phyloP scores from a whole-genome alignment of 768 basidiomycete genomes.

The Russula griseocarnosa region DNA sequence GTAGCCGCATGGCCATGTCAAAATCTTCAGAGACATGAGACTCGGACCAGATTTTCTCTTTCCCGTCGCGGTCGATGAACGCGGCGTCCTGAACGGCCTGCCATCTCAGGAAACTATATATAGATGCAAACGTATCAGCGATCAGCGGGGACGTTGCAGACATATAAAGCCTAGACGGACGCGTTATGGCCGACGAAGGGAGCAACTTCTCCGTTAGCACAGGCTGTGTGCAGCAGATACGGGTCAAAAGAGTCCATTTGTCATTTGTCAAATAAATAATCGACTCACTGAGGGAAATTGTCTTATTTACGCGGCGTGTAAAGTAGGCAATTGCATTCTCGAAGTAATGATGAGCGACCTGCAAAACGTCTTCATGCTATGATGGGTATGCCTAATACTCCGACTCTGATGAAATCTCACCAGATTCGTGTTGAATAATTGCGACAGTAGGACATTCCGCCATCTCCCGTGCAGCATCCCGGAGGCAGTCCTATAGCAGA shows the following conservation, averaged over 20 bases:
- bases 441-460: slow-evolving; percentile 46
- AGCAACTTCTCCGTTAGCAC: slow-evolving; percentile 43
- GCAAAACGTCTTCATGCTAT: slow-evolving; percentile 46
- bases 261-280: not conserved
- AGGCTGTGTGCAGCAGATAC: slow-evolving; percentile 27
- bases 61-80: slow-evolving; percentile 48
- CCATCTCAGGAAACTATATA: slow-evolving; percentile 48
- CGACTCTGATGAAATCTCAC: slow-evolving; percentile 27
- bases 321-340: slow-evolving; percentile 49
- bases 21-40: slow-evolving; percentile 66
- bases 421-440: slow-evolving; percentile 51
- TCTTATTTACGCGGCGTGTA: slow-evolving; percentile 47
- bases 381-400: slow-evolving; percentile 29
- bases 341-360: slow-evolving; percentile 53
- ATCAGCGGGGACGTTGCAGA: not conserved
- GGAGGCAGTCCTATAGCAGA: slow-evolving; percentile 43
- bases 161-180: slow-evolving; percentile 6
- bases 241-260: not conserved
- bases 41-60: slow-evolving; percentile 62
- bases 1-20: slow-evolving; percentile 59
- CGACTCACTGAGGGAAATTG: slow-evolving; percentile 36
- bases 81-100: slow-evolving; percentile 54
- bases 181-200: slow-evolving; percentile 50
- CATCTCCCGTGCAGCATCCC: slow-evolving; percentile 51
- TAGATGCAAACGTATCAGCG: not conserved